Evolutionary conservation across 83 land plant species (phyloP), one percentile per base, ranked within the genome.

Genomic region (Picea abies): DNA sequence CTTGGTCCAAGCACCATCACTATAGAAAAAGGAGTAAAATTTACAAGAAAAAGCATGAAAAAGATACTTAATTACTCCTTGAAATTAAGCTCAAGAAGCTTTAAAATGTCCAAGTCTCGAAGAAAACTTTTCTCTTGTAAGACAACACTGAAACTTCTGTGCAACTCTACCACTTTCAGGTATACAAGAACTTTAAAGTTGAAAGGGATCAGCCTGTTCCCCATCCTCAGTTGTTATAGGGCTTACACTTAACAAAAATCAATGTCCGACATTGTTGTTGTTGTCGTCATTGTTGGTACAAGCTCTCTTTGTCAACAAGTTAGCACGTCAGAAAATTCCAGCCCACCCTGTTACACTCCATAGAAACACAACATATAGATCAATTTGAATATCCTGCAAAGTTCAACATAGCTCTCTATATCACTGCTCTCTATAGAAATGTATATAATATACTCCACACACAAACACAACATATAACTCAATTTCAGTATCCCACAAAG

Each of bases 131-230:
- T 72, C 52, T 49, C 56, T 72, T 72, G 44, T 35, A 69, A 35
- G 76, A 23, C 76, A 44, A n/a, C 52, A 49, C 52, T 72, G 76
- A 44, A 72, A 41, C 76, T 72, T 39, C 76, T 72, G 52, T 72
- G 25, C 76, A 72, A 44, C 56, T 72, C 49, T 44, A 72, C 52
- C 76, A 44, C 47, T 72, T 39, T 72, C 5, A 20, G 44, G 70
- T 41, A 49, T 10, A 44, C 76, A 72, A 72, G 49, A 72, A 39
- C 8, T 19, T 41, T 49, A 12, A 52, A 44, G 12, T 19, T 37
- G 56, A 10, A 20, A 72, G 52, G 76, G 19, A 49, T 47, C 49
- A 20, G 10, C 56, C 76, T 44, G 17, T 72, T 19, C 56, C 52
- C 39, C 26, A 44, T 72, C 52, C 52, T 72, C 39, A 44, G 76